Evolutionary conservation across 176 grass and related monocot species (phyloP), one percentile per base, ranked within the genome.

Genomic region (Aegilops bicornis): DNA sequence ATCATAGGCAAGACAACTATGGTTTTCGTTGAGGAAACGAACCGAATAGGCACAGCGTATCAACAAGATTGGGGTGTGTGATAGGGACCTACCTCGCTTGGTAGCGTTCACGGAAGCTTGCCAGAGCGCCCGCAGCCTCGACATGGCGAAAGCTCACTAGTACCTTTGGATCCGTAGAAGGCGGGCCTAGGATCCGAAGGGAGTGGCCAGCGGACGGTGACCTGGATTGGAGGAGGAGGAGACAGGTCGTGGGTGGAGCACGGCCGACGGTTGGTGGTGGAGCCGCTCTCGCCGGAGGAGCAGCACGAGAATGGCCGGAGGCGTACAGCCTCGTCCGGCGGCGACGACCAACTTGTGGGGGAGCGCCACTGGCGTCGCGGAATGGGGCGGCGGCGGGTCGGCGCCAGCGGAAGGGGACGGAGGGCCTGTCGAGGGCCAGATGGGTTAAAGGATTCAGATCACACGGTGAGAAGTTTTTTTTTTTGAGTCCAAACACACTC

Each of bases 91-190:
- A 93, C 93, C 93, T 93, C 89, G 76, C 85, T 83, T 95, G 19
- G 91, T 93, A 59, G 93, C 89, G 74, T 85, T 91, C 60, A 95
- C 66, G 31, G 94, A 95, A 76, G 94, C 94, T 85, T 93, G 86
- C 80, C 86, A 88, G n/a, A 95, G 81, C 43, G 89, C 65, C 43
- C 91, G 91, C 54, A 95, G 83, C 77, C 88, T 93, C 65, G 84
- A 91, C 93, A 95, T 95, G 66, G 45, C 62, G 12, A 76, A 25
- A 62, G 35, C 36, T 59, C 47, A 56, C 56, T 59, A 0, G 6
- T 22, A 59, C 56, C 2, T 58, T 58, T 22, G 56, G 52, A 59
- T 59, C 56, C 56, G 56, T 19, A 59, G 56, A 59, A 9, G 7
- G 20, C 56, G 2, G 9, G 7, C 56, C 7, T 59, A 22, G 56